These are phyloP conservation scores for Debaryomycetaceae sp. DNA, from an alignment of 1,139 yeast species.

Conservation along the genomic window DNA sequence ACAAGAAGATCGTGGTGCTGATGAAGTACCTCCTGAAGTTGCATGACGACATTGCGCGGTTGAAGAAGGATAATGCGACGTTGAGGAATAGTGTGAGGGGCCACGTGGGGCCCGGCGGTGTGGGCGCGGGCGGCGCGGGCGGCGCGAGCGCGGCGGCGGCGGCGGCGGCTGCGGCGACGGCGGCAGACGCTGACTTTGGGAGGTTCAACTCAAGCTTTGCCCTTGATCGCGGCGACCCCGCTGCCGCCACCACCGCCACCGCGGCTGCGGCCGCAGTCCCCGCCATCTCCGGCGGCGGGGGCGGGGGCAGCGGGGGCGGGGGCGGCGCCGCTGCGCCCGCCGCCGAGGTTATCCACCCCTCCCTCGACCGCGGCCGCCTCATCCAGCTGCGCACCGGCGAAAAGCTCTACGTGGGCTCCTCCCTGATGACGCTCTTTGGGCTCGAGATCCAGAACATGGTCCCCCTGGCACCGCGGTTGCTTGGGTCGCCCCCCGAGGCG, in stretches of 20 bases:
- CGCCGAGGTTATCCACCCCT: slow-evolving; percentile 56
- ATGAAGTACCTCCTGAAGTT: slow-evolving; percentile 66
- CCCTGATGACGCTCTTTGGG: slow-evolving; percentile 78
- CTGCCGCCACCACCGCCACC: background rate
- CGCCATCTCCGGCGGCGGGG: slow-evolving; percentile 1
- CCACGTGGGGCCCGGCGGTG: slow-evolving; percentile 12
- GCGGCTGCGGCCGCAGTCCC: slow-evolving; percentile 2
- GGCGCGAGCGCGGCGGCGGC: background rate
- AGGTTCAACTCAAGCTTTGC: slow-evolving; percentile 7
- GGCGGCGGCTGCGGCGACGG: background rate
- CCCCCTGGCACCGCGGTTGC: slow-evolving; percentile 15
- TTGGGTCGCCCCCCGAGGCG: background rate
- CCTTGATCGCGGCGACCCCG: slow-evolving; percentile 2
- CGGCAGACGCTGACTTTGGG: slow-evolving; percentile 1
- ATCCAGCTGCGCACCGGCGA: slow-evolving; percentile 74
- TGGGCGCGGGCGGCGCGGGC: background rate
- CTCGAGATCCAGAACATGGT: slow-evolving; percentile 67
- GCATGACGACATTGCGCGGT: slow-evolving; percentile 60
- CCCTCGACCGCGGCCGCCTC: slow-evolving; percentile 64
- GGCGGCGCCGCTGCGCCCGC: background rate
- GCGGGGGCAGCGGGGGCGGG: background rate
- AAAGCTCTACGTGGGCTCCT: slow-evolving; percentile 70
- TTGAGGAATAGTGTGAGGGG: slow-evolving; percentile 44
- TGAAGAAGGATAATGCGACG: slow-evolving; percentile 51
- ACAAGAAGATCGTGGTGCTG: slow-evolving; percentile 72